Evolutionary conservation across 306 rosid species (phyloP), one percentile per base, ranked within the genome.

Genomic region (Ochetophila trinervis): DNA sequence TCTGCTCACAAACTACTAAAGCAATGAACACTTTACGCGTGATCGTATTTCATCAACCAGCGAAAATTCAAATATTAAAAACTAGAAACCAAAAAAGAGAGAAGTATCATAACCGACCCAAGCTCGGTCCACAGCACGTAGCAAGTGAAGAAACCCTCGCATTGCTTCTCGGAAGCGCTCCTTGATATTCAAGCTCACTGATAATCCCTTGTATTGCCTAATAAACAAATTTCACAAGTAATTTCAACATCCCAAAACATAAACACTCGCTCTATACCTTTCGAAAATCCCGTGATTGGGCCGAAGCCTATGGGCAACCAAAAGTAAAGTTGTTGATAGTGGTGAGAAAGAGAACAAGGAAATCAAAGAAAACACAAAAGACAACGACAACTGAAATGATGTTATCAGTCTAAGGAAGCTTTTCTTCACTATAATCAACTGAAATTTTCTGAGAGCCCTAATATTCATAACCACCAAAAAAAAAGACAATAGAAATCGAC

Each of bases 61-160:
- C 40, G 37, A 20, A 56, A 6, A 24, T 57, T 67, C 63, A 22
- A 16, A 4, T 40, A 69, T 40, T 32, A 63, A 37, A 24, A 21
- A 61, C 63, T 13, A 16, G 36, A 21, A 63, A 20, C 13, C 9
- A 13, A 48, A 27, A 37, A 34, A 12, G n/a, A n/a, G n/a, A n/a
- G n/a, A 30, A 53, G 65, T 20, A 47, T 44, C 54, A 23, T 34
- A 32, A 51, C n/a, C 61, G 64, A 57, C 82, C 93, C 55, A 73
- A 93, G 97, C 97, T 94, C 66, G 99, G 99, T 76, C 99, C 99
- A 71, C 99, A 94, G 64, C 99, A 94, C 3, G 97, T 94, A 58
- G 99, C 99, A 60, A 94, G 96, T 17, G 99, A 93, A 27, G 98
- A 93, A 81, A 89, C 97, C 76, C 98, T 89, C 2, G 98, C 87